Conservation (phyloP, 768 basidiomycete genomes). For the Gyrodon lividus region DNA sequence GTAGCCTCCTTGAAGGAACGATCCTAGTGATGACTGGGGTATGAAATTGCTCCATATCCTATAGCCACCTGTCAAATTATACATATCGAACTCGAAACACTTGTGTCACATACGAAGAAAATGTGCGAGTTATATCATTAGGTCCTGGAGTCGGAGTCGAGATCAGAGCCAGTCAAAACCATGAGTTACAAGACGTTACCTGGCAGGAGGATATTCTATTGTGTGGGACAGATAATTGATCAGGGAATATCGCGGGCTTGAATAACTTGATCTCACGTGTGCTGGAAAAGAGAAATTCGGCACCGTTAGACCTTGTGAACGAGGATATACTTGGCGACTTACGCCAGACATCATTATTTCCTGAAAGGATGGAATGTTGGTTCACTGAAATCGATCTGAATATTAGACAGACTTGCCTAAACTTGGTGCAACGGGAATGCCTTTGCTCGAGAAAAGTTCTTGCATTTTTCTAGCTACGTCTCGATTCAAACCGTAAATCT, state of each 20-base stretch:
- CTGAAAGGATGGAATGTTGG: slow-evolving; percentile 34
- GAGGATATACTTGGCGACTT: slow-evolving; percentile 32
- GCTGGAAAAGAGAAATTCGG: slow-evolving; percentile 37
- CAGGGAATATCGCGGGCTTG: background rate
- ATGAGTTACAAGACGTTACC: slow-evolving; percentile 36
- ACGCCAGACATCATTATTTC: slow-evolving; percentile 94
- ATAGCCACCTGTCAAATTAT: slow-evolving; percentile 11
- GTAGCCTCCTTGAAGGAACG: slow-evolving; percentile 85
- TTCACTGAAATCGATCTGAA: background rate
- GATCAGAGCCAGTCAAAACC: slow-evolving; percentile 2
- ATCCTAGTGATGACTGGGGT: slow-evolving; percentile 72
- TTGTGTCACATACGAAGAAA: slow-evolving; percentile 53
- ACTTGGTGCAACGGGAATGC: slow-evolving; percentile 79
- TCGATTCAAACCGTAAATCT: slow-evolving; percentile 77
- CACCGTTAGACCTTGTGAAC: slow-evolving; percentile 8
- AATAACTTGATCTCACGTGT: slow-evolving; percentile 45
- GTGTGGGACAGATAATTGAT: background rate
- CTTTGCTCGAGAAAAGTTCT: slow-evolving; percentile 62
- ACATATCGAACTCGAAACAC: background rate
- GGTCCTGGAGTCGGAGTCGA: slow-evolving; percentile 45
- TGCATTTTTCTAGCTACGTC: slow-evolving; percentile 68
- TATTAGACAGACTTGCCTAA: slow-evolving; percentile 50
- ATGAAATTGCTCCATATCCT: slow-evolving; percentile 84
- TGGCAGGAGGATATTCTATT: slow-evolving; percentile 64
- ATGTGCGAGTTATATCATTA: slow-evolving; percentile 66